Evolutionary conservation across 2,329 filamentous ascomycete species (phyloP).

Genomic region (Fusarium sp.): DNA sequence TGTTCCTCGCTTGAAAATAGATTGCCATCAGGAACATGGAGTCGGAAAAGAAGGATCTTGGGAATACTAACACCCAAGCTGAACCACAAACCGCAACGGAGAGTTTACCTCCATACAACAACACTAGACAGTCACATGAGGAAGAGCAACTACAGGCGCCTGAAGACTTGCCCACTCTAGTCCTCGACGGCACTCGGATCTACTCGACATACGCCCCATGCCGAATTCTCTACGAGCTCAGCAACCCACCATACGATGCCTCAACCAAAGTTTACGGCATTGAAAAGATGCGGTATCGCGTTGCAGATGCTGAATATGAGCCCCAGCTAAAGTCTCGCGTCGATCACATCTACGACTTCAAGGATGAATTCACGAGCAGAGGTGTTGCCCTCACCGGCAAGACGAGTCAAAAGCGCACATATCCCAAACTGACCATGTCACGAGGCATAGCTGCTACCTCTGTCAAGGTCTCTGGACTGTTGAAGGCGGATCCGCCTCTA

Average conservation of each 20-base stretch:
- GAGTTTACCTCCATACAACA: conserved; percentile 16
- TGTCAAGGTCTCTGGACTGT: conserved; percentile 36
- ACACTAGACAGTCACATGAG: neutral
- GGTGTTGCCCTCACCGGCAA: conserved; percentile 34
- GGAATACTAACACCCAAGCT: neutral
- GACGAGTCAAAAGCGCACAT: conserved; percentile 33
- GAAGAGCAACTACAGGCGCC: conserved; percentile 1
- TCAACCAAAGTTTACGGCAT: conserved; percentile 33
- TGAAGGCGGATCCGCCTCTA: conserved; percentile 35
- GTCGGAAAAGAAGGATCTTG: neutral
- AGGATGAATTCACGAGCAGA: conserved; percentile 11
- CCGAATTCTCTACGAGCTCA: conserved; percentile 41
- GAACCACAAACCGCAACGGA: neutral
- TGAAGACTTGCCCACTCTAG: conserved; percentile 29
- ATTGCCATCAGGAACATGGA: neutral
- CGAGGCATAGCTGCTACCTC: conserved; percentile 29
- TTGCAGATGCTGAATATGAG: conserved; percentile 18
- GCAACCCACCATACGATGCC: conserved; percentile 37
- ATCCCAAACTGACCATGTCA: conserved; percentile 31
- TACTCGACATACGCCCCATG: conserved; percentile 32
- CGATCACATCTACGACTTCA: conserved; percentile 47
- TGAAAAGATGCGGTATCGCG: conserved; percentile 42
- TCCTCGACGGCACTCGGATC: conserved; percentile 36
- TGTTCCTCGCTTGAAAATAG: neutral
- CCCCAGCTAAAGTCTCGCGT: conserved; percentile 31